Base-by-base conservation (phyloP, 148 eudicot genomes). In the Cornus florida region DNA sequence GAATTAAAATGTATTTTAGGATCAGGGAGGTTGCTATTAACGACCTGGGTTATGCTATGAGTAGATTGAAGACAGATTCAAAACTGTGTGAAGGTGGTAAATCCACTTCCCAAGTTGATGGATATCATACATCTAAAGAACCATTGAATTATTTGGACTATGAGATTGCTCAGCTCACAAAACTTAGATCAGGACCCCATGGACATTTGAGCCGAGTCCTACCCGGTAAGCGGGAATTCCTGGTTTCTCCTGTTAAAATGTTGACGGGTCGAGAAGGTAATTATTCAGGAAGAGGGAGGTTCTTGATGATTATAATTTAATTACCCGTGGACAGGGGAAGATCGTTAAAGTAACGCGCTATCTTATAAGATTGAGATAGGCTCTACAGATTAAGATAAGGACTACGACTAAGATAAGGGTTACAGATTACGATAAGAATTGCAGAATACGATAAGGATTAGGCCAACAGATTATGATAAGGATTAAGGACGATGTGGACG, bases 191-290 rank as follows among this genome's bases (percentile, higher is more conserved):
- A 64, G 88, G 78, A 43, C 93, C 98, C 38, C 85, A 79, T 80
- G 84, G 83, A 62, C 86, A 79, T 43, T 78, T 94, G 56, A 80
- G 85, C 32, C 86, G 82, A 39, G 50, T 80, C 48, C 46, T 69
- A 1, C 79, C 79, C 6, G 89, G 90, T 33, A 89, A 79, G 65
- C 70, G 65, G 5, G 85, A 80, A 73, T 64, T 53, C 72, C 84
- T 86, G 32, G 73, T 93, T 66, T 90, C 96, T 0, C 74, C 92
- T 0, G 87, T 87, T 66, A 93, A 86, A 67, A 92, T 95, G 93
- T 73, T 95, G 85, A 91, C 90, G 20, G 92, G 89, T 20, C 91
- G 98, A 38, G 98, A 95, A 90, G 81, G 86, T 71, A 95, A 95
- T 84, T 83, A 69, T 81, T 89, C 93, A 3, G 86, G 97, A 35